Conservation (phyloP, 1,284 basidiomycete genomes). For the Sporisorium scitamineum region DNA sequence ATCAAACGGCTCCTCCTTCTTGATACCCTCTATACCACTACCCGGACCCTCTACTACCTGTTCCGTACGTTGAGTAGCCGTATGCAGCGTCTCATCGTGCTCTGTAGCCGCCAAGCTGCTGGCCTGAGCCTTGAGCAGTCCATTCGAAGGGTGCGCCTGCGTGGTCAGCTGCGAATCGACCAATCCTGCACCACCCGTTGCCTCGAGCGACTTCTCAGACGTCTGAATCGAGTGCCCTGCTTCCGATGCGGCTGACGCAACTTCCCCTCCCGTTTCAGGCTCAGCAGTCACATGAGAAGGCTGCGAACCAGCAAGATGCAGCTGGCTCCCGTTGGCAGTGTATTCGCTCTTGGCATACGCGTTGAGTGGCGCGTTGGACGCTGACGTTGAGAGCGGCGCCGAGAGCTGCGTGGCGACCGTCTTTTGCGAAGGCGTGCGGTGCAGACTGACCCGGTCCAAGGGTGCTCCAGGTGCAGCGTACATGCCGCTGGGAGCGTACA, state of each 20-base stretch:
- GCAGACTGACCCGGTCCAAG: conserved; percentile 48
- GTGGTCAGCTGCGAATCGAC: conserved; percentile 14
- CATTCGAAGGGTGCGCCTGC: conserved; percentile 6
- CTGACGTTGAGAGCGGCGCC: conserved; percentile 53
- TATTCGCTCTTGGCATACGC: conserved; percentile 38
- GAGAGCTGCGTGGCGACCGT: conserved; percentile 63
- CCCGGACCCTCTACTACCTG: too few relatives aligned
- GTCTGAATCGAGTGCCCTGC: conserved; percentile 5
- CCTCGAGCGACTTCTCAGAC: conserved; percentile 9
- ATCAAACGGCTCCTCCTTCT: conserved; percentile 22
- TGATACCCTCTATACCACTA: too few relatives aligned
- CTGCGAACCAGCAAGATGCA: conserved; percentile 18
- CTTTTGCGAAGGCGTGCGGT: conserved; percentile 60
- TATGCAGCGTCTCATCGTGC: conserved; percentile 26
- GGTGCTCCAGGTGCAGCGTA: conserved; percentile 32
- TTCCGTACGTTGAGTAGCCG: neutral
- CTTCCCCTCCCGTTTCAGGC: neutral
- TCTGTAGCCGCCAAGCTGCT: conserved; percentile 34
- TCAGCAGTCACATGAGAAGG: conserved; percentile 12
- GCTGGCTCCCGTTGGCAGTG: conserved; percentile 32
- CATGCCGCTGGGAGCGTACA: conserved; percentile 24
- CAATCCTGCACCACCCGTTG: conserved; percentile 1
- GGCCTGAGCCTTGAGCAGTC: conserved; percentile 31
- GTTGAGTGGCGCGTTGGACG: conserved; percentile 38
- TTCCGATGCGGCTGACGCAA: neutral